phyloP scores from a whole-genome alignment of 305 asterid species.

The Nicotiana rustica region DNA sequence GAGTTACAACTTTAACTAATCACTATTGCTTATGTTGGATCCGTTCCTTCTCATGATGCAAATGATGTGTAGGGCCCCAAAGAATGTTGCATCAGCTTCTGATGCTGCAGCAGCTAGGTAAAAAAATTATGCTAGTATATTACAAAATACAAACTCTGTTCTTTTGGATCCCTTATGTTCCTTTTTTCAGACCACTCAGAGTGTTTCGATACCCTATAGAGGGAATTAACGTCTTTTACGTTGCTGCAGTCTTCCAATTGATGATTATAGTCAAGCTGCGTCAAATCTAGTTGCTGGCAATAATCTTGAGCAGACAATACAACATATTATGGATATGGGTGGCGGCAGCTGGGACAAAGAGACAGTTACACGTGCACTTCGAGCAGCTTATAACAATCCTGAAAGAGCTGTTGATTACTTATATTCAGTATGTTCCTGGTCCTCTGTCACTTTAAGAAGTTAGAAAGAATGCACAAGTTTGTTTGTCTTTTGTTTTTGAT shows the following conservation, averaged over 20 bases:
- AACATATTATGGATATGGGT: slow-evolving; percentile 89
- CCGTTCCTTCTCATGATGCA: slow-evolving; percentile 32
- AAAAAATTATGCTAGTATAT: background rate
- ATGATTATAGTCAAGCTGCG: slow-evolving; percentile 61
- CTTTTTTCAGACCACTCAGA: background rate
- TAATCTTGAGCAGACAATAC: slow-evolving; percentile 75
- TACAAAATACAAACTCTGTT: background rate
- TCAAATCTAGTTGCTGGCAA: slow-evolving; percentile 62
- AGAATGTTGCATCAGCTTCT: slow-evolving; percentile 53
- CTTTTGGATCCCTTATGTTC: background rate
- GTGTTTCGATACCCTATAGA: background rate
- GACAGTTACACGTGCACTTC: slow-evolving; percentile 81
- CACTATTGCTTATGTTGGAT: slow-evolving; percentile 32
- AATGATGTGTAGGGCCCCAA: slow-evolving; percentile 55
- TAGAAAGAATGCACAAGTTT: background rate
- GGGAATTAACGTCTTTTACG: slow-evolving; percentile 27
- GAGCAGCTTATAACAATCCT: slow-evolving; percentile 93
- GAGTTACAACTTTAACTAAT: slow-evolving; percentile 46
- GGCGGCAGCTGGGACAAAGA: slow-evolving; percentile 94
- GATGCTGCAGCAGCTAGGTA: slow-evolving; percentile 55
- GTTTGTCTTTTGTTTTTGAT: slow-evolving; percentile 32
- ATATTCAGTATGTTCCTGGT: slow-evolving; percentile 66
- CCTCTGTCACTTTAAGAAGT: slow-evolving; percentile 10
- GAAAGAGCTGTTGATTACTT: slow-evolving; percentile 95
- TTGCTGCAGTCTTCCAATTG: slow-evolving; percentile 54